Percentiles rank a stretch among this genome's conserved stretches.
Evolutionary conservation across 78 protist species (phyloP).

Genomic region (slime mould (Dictyostelium discoideum)): DNA sequence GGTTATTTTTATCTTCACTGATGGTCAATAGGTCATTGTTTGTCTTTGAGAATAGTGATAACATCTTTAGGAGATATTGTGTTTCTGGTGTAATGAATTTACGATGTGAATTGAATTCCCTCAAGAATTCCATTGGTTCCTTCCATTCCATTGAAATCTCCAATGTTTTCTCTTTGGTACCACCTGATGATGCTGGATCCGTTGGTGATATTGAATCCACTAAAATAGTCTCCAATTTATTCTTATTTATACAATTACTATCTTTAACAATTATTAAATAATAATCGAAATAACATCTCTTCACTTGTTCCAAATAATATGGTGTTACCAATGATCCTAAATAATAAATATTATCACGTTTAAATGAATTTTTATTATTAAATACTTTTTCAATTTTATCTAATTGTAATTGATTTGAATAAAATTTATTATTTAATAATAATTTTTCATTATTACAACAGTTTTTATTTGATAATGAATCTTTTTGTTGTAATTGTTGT

Average conservation of each 20-base stretch:
- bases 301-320: background rate
- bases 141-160: slow-evolving; percentile 6
- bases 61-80: background rate
- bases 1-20: background rate
- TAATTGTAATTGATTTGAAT: background rate
- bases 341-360: background rate
- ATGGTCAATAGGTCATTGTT: background rate
- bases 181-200: background rate
- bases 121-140: background rate
- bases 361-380: background rate
- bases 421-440: background rate
- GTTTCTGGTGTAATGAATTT: background rate
- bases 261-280: slow-evolving; percentile 13
- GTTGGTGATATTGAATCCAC: background rate
- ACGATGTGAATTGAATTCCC: background rate
- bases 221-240: background rate
- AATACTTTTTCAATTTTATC: background rate
- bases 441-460: background rate
- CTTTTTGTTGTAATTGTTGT: background rate
- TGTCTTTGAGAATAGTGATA: background rate
- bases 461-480: background rate
- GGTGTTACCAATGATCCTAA: slow-evolving; percentile 33
- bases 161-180: background rate
- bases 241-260: background rate
- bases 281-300: slow-evolving; percentile 3